Conservation (phyloP, 306 rosid species). For the Acacia acuminata region DNA sequence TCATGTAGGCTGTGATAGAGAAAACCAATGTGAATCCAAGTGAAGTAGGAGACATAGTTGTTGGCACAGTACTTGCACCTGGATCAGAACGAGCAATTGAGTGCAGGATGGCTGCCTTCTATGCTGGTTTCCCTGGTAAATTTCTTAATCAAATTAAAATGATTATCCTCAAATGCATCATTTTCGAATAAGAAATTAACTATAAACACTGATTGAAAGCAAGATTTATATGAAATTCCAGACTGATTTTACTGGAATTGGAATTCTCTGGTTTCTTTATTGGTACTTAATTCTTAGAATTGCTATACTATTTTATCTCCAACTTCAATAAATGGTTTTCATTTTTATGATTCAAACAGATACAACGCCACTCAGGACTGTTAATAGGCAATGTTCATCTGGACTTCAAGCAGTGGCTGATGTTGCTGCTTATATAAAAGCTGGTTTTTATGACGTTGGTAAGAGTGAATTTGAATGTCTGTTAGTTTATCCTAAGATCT, state of each 20-base stretch:
- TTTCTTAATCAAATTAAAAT: neutral
- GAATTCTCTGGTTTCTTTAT: neutral
- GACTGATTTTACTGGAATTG: neutral
- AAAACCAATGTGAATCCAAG: conserved; percentile 74
- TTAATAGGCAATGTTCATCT: conserved; percentile 93
- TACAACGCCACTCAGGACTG: conserved; percentile 79
- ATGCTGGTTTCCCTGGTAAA: conserved; percentile 90
- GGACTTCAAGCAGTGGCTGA: conserved; percentile 98
- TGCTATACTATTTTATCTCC: neutral
- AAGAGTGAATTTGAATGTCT: conserved; percentile 20
- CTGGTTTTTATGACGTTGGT: conserved; percentile 90
- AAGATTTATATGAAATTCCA: conserved; percentile 5
- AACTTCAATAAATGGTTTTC: conserved; percentile 10
- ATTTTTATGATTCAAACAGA: conserved; percentile 49
- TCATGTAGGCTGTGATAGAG: conserved; percentile 71
- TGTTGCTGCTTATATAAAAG: conserved; percentile 87
- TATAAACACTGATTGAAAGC: neutral
- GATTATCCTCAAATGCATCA: neutral
- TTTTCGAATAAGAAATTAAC: neutral
- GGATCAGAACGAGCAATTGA: conserved; percentile 87
- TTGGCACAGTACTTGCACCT: conserved; percentile 86
- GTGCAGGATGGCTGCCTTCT: conserved; percentile 93
- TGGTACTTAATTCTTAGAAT: conserved; percentile 13
- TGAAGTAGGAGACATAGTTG: conserved; percentile 90
- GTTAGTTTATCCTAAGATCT: neutral